Evolutionary conservation across 208 protist genomes (phyloP).

Genomic region (Wallacemonas collosoma): DNA sequence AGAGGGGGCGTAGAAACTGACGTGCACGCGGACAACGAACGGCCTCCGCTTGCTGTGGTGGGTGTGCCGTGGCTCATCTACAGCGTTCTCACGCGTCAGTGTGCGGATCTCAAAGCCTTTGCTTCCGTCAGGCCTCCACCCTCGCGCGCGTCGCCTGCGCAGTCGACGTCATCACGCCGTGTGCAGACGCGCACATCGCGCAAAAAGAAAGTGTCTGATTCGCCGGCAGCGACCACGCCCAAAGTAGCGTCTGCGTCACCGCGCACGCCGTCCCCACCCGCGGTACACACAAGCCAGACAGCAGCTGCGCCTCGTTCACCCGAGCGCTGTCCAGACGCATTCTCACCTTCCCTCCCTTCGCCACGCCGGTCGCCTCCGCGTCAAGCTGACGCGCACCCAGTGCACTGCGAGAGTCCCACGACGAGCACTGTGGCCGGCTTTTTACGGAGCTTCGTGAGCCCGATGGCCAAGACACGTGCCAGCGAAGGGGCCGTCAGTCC

Average conservation of each 20-base stretch:
- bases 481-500: background rate
- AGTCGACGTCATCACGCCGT: too few relatives aligned
- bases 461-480: conserved; percentile 4
- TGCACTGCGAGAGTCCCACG: background rate
- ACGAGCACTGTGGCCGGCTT: conserved; percentile 7
- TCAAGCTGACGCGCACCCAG: background rate
- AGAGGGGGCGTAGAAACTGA: background rate
- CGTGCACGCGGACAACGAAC: background rate
- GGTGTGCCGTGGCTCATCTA: conserved; percentile 67
- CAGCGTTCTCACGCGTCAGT: conserved; percentile 47
- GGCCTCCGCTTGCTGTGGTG: conserved; percentile 32
- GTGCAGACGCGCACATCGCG: too few relatives aligned
- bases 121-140: conserved; percentile 22
- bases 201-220: too few relatives aligned
- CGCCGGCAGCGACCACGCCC: too few relatives aligned
- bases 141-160: conserved; percentile 1
- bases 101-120: conserved; percentile 34
- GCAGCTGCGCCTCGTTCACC: too few relatives aligned
- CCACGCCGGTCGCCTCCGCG: background rate
- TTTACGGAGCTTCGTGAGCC: conserved; percentile 8
- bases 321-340: too few relatives aligned
- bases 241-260: too few relatives aligned
- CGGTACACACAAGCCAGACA: too few relatives aligned
- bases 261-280: too few relatives aligned
- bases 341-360: too few relatives aligned